A percentile compares a stretch with the other conserved stretches of the same genome.
phyloP scores from a whole-genome alignment of 352 stramenopile genomes.

The Phytopythium kandeliae region DNA sequence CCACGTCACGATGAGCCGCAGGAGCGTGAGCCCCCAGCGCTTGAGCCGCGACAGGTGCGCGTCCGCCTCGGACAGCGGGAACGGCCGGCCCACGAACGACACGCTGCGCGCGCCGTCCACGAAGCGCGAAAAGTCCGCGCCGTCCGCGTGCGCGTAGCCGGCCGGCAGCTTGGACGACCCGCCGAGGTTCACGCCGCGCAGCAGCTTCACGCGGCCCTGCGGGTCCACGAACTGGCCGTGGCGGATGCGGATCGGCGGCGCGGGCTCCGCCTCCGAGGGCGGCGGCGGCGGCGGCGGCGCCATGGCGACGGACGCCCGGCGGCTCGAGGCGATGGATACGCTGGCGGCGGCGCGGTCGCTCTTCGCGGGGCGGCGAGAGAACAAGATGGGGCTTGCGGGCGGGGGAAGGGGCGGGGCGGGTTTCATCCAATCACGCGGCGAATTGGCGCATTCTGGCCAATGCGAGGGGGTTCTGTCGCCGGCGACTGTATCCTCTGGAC shows the following conservation, averaged over 20 bases:
- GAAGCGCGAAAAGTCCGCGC: constrained; percentile 24
- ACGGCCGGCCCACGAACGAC: constrained; percentile 75
- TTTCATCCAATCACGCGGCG: too few species aligned
- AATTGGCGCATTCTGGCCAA: too few species aligned
- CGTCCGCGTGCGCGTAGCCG: constrained; percentile 21
- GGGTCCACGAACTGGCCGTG: constrained; percentile 48
- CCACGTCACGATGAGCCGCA: constrained; percentile 87
- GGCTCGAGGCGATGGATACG: background rate
- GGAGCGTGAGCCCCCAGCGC: constrained; percentile 78
- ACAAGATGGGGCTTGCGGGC: too few species aligned
- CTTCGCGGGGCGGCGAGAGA: too few species aligned
- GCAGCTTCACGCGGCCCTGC: constrained; percentile 30
- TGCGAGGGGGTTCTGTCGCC: too few species aligned
- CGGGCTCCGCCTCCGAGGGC: background rate
- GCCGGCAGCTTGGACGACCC: constrained; percentile 61
- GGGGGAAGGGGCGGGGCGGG: too few species aligned
- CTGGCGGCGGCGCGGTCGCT: too few species aligned
- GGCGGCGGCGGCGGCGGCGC: background rate
- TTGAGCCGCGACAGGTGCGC: constrained; percentile 72
- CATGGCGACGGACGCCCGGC: background rate
- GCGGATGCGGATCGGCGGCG: background rate
- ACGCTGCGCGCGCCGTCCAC: constrained; percentile 33
- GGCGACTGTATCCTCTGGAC: too few species aligned
- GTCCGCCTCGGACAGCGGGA: constrained; percentile 76
- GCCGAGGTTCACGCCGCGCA: constrained; percentile 61